phyloP scores from a whole-genome alignment of 345 rosid species.

The Rhizophora apiculata region DNA sequence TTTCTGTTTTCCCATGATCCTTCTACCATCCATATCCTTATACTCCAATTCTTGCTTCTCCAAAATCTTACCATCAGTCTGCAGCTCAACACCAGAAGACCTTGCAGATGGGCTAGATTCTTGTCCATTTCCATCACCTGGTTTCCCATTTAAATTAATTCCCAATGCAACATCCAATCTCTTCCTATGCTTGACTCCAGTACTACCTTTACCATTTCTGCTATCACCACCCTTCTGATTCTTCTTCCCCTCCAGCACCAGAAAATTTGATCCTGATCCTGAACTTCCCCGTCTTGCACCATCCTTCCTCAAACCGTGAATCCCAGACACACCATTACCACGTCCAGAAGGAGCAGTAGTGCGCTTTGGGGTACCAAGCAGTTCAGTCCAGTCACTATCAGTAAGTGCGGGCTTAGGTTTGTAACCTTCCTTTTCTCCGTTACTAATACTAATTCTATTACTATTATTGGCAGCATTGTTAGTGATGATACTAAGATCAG shows the following conservation, averaged over 20 bases:
- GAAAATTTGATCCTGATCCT: conserved; percentile 37
- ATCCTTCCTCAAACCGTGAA: conserved; percentile 48
- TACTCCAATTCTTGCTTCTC: conserved; percentile 26
- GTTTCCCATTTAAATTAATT: conserved; percentile 43
- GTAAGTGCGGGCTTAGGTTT: conserved; percentile 48
- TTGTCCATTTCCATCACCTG: conserved; percentile 50
- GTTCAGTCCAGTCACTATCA: conserved; percentile 89
- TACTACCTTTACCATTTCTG: conserved; percentile 29
- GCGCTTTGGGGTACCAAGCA: conserved; percentile 52
- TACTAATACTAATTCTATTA: conserved; percentile 11
- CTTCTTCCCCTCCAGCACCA: conserved; percentile 46
- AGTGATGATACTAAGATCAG: conserved; percentile 34
- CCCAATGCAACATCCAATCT: conserved; percentile 28
- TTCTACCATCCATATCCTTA: conserved; percentile 16
- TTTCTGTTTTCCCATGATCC: conserved; percentile 16
- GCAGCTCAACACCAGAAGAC: conserved; percentile 43
- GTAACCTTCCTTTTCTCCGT: conserved; percentile 32
- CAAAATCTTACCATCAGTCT: conserved; percentile 30
- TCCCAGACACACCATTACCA: conserved; percentile 39
- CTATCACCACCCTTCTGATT: conserved; percentile 9
- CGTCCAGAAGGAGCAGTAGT: conserved; percentile 27
- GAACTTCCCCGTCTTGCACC: conserved; percentile 40
- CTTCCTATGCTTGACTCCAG: conserved; percentile 25
- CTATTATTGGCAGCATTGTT: conserved; percentile 5
- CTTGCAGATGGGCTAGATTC: conserved; percentile 49